These are phyloP conservation scores for Solanum etuberosum DNA, from an alignment of 257 asterid species.

Conservation along the genomic window DNA sequence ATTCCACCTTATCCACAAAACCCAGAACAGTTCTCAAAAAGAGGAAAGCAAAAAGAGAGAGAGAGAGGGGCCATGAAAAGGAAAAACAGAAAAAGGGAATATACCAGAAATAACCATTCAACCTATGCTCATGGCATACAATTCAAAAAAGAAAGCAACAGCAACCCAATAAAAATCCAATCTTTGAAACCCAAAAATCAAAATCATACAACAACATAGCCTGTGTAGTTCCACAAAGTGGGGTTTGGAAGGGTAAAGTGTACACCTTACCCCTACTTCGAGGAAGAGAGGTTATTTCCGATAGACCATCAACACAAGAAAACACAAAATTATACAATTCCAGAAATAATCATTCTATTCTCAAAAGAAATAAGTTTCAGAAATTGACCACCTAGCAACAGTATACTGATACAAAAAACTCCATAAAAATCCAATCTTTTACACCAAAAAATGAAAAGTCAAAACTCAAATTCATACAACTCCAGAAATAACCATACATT, in stretches of 20 bases:
- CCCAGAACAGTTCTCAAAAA: neutral
- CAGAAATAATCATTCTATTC: neutral
- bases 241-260: neutral
- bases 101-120: neutral
- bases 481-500: neutral
- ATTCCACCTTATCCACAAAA: neutral
- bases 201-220: neutral
- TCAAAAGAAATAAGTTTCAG: neutral
- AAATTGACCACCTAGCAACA: neutral
- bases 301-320: neutral
- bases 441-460: neutral
- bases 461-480: neutral
- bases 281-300: neutral
- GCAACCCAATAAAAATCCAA: neutral
- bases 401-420: neutral
- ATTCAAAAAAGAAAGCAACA: neutral
- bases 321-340: neutral
- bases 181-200: neutral
- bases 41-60: neutral
- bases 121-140: neutral
- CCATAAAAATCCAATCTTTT: constrained; percentile 4
- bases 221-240: neutral
- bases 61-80: neutral
- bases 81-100: neutral
- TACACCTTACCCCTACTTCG: neutral